These are phyloP conservation scores for Hymenoscyphus albidus DNA, from an alignment of 2,329 filamentous ascomycete species.

Conservation along the genomic window DNA sequence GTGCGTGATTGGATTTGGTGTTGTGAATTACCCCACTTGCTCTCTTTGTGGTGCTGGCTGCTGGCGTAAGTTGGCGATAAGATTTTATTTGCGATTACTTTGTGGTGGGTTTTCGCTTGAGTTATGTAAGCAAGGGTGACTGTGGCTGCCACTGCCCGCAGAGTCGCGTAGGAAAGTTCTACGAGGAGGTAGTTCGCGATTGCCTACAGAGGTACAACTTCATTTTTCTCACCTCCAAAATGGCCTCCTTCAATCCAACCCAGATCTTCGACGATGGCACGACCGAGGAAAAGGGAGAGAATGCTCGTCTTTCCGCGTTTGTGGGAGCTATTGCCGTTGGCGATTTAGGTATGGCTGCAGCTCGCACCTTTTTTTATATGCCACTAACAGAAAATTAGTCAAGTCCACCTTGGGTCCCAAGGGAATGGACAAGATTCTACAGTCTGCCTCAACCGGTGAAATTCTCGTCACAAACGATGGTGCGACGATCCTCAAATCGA, in stretches of 20 bases:
- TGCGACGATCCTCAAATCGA: conserved; percentile 96
- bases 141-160: background rate
- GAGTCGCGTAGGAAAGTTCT: background rate
- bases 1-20: conserved; percentile 12
- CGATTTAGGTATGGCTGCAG: conserved; percentile 52
- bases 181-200: background rate
- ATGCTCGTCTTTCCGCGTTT: conserved; percentile 97
- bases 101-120: conserved; percentile 4
- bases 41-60: conserved; percentile 1
- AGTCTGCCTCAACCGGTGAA: conserved; percentile 89
- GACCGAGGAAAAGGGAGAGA: conserved; percentile 97
- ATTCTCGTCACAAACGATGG: conserved; percentile 99
- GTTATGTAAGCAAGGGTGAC: background rate
- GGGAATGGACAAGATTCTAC: conserved; percentile 71
- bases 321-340: conserved; percentile 97
- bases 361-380: conserved; percentile 9
- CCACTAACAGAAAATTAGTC: conserved; percentile 45
- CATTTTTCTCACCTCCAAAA: conserved; percentile 22
- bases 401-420: conserved; percentile 97
- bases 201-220: background rate
- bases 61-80: background rate
- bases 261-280: conserved; percentile 98
- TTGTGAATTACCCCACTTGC: conserved; percentile 25
- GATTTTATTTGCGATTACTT: background rate
- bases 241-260: conserved; percentile 73